Evolutionary conservation across 495 filamentous ascomycete genomes (phyloP).

Genomic region (Neurospora tetrasperma): DNA sequence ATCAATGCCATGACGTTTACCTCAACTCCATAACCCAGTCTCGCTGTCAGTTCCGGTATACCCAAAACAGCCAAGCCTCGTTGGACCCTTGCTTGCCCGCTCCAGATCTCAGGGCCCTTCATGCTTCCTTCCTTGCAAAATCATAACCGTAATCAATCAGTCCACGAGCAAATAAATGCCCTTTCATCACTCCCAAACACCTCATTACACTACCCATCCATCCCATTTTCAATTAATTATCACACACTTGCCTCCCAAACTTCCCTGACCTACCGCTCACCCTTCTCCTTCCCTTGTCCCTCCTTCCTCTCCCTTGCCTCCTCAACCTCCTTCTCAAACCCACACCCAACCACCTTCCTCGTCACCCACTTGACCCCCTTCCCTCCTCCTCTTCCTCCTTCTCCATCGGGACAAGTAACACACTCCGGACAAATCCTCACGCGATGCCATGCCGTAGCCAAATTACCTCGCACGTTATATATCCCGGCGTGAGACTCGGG

Average conservation of each 20-base stretch:
- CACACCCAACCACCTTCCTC: no score
- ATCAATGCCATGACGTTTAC: no score
- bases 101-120: no score
- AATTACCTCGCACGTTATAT: slow-evolving; percentile 45
- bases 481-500: slow-evolving; percentile 40
- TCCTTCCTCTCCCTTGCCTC: background rate
- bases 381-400: background rate
- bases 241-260: no score
- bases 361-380: no score
- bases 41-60: no score
- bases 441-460: slow-evolving; percentile 47
- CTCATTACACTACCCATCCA: background rate
- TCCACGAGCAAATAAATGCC: no score
- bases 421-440: slow-evolving; percentile 26
- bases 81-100: no score
- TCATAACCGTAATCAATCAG: no score
- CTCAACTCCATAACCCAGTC: no score
- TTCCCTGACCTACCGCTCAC: background rate
- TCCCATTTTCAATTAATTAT: background rate
- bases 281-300: background rate
- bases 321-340: background rate
- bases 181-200: background rate
- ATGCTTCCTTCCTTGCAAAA: no score
- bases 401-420: background rate
- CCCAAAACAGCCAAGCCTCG: no score